Conservation (phyloP, 2,329 filamentous ascomycete genomes). For the Periglandula ipomoeae region DNA sequence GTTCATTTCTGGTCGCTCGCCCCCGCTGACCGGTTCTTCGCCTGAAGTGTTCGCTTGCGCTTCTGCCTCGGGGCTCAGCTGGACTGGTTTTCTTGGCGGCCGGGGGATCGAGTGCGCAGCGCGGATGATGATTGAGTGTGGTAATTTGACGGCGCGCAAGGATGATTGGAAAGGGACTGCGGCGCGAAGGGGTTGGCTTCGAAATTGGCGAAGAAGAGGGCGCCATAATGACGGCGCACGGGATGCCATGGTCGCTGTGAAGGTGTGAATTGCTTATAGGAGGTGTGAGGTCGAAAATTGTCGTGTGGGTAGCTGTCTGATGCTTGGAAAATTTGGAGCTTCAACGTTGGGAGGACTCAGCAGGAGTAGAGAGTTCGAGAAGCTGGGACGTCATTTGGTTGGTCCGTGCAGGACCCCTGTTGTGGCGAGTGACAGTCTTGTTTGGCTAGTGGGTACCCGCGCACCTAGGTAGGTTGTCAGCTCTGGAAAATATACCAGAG, state of each 20-base stretch:
- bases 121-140: conserved; percentile 14
- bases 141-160: conserved; percentile 1
- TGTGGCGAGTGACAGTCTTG: neutral
- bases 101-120: conserved; percentile 28
- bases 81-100: conserved; percentile 12
- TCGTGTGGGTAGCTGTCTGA: too few relatives aligned
- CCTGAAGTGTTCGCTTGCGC: conserved; percentile 5
- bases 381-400: conserved; percentile 13
- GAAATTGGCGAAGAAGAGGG: conserved; percentile 13
- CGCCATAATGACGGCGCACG: conserved; percentile 13
- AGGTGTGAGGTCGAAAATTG: too few relatives aligned
- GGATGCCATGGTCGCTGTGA: conserved; percentile 26
- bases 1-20: conserved; percentile 19
- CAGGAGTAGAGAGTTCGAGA: neutral
- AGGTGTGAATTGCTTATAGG: too few relatives aligned
- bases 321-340: neutral
- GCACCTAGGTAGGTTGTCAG: too few relatives aligned
- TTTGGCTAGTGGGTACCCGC: too few relatives aligned
- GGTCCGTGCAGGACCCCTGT: neutral
- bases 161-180: conserved; percentile 7
- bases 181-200: conserved; percentile 10
- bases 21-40: conserved; percentile 18
- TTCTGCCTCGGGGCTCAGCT: conserved; percentile 5
- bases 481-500: too few relatives aligned
- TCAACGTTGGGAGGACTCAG: too few relatives aligned